These are phyloP conservation scores for Lactarius pseudohatsudake DNA, from an alignment of 768 basidiomycete genomes.

Conservation along the genomic window DNA sequence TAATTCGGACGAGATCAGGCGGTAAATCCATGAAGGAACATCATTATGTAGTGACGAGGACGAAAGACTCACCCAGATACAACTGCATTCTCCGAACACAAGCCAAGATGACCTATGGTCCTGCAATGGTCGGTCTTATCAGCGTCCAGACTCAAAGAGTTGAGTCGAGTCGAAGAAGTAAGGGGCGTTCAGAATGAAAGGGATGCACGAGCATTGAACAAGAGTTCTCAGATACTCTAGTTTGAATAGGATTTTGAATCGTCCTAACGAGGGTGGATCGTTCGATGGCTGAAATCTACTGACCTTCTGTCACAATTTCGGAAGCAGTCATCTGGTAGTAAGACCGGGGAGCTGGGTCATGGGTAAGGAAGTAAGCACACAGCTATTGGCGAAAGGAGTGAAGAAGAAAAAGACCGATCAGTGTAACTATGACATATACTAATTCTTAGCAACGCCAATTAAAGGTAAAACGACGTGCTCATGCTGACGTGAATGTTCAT, in stretches of 20 bases:
- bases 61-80: slow-evolving; percentile 38
- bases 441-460: slow-evolving; percentile 54
- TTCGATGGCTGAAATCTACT: slow-evolving; percentile 10
- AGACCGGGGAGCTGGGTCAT: neutral
- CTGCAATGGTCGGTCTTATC: slow-evolving; percentile 2
- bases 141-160: slow-evolving; percentile 3
- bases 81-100: neutral
- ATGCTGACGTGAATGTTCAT: slow-evolving; percentile 54
- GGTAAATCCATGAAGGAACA: slow-evolving; percentile 80
- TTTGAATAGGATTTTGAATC: slow-evolving; percentile 70
- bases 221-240: slow-evolving; percentile 87
- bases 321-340: slow-evolving; percentile 26
- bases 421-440: slow-evolving; percentile 88
- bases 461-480: slow-evolving; percentile 54
- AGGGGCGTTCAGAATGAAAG: slow-evolving; percentile 14
- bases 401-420: slow-evolving; percentile 54
- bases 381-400: slow-evolving; percentile 20
- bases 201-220: slow-evolving; percentile 66
- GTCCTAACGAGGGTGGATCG: slow-evolving; percentile 42
- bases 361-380: slow-evolving; percentile 6
- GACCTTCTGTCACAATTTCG: neutral
- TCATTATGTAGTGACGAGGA: slow-evolving; percentile 40
- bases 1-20: slow-evolving; percentile 56
- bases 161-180: neutral
- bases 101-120: neutral